Evolutionary conservation across 2,329 filamentous ascomycete genomes (phyloP).

Genomic region (Phaeosphaeria sp.): DNA sequence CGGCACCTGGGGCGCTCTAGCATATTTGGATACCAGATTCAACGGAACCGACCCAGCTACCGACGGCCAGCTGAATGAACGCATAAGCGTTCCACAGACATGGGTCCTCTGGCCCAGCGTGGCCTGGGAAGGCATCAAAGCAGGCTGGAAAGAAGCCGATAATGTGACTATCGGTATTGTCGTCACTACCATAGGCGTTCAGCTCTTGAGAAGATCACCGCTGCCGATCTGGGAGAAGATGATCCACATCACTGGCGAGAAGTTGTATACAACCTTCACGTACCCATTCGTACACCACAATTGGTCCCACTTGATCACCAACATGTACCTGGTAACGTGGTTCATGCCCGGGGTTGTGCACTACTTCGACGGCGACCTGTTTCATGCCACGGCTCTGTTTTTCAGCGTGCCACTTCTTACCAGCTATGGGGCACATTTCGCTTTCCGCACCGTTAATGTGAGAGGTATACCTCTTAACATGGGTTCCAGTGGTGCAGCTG

Average conservation of each 20-base stretch:
- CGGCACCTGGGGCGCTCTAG: slow-evolving; percentile 13
- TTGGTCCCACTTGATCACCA: slow-evolving; percentile 10
- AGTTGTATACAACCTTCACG: slow-evolving; percentile 20
- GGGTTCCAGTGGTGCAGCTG: slow-evolving; percentile 10
- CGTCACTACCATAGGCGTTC: slow-evolving; percentile 7
- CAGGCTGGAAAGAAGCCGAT: slow-evolving; percentile 20
- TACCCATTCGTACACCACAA: slow-evolving; percentile 10
- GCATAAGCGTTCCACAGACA: slow-evolving; percentile 9
- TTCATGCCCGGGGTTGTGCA: slow-evolving; percentile 19
- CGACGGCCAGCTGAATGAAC: slow-evolving; percentile 4
- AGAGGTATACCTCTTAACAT: slow-evolving; percentile 6
- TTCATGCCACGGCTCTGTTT: slow-evolving; percentile 15
- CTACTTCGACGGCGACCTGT: slow-evolving; percentile 18
- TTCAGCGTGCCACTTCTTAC: slow-evolving; percentile 13
- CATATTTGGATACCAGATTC: slow-evolving; percentile 15
- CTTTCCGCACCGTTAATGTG: slow-evolving; percentile 2
- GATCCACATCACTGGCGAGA: slow-evolving; percentile 14
- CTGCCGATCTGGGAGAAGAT: slow-evolving; percentile 15
- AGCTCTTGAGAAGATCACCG: slow-evolving; percentile 10
- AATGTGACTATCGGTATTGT: slow-evolving; percentile 18
- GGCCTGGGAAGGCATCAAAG: slow-evolving; percentile 12
- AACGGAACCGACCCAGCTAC: neutral
- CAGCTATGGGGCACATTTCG: slow-evolving; percentile 14
- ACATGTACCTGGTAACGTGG: slow-evolving; percentile 11
- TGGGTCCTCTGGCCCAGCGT: slow-evolving; percentile 19